Evolutionary conservation across 23 red algal genomes (phyloP).

Genomic region (Gracilaria gracilis): DNA sequence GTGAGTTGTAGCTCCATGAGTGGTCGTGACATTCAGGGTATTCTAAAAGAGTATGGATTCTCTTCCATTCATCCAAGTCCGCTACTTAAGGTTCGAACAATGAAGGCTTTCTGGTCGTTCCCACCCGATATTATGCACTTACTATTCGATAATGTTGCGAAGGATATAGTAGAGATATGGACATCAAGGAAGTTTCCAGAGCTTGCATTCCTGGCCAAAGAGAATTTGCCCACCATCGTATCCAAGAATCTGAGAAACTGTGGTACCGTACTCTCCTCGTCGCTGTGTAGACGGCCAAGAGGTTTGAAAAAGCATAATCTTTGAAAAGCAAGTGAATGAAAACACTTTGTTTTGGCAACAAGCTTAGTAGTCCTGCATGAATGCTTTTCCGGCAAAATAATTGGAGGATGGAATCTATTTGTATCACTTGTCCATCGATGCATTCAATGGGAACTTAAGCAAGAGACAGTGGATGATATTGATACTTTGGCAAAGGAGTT

Average conservation of each 20-base stretch:
- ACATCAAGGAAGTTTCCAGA: background rate
- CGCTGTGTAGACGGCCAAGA: no score
- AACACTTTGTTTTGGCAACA: background rate
- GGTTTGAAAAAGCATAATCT: no score
- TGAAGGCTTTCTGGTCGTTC: background rate
- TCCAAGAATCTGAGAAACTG: no score
- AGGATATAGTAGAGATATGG: conserved; percentile 11
- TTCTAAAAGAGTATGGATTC: no score
- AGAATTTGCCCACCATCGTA: no score
- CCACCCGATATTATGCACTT: conserved; percentile 17
- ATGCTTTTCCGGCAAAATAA: background rate
- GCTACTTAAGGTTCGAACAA: background rate
- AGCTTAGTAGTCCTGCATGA: background rate
- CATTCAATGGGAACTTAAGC: background rate
- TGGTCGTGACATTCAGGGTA: no score
- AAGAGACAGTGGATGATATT: background rate
- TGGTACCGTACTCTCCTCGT: no score
- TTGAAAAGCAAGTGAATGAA: conserved; percentile 6
- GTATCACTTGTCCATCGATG: background rate
- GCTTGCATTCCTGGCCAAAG: background rate
- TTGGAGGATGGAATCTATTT: conserved; percentile 20
- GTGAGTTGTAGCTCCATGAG: no score
- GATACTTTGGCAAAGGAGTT: background rate
- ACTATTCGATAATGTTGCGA: background rate
- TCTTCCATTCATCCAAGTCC: no score